phyloP scores from a whole-genome alignment of 495 filamentous ascomycete genomes.

The Penicillium psychrofluorescens region DNA sequence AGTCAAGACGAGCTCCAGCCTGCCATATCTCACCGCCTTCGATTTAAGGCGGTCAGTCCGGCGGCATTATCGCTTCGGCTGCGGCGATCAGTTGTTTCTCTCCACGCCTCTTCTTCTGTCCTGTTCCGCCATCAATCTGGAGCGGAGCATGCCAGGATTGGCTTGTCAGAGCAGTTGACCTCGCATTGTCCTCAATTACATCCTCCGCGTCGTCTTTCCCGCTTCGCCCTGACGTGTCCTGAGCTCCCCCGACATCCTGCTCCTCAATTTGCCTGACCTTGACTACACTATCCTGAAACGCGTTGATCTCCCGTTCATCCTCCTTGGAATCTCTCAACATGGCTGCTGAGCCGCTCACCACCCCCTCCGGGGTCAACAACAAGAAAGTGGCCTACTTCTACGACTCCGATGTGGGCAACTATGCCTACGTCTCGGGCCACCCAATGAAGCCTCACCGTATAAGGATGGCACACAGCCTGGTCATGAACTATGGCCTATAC shows the following conservation, averaged over 20 bases:
- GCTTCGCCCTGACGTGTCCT: slow-evolving; percentile 4
- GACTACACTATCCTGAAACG: background rate
- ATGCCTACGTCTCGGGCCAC: slow-evolving; percentile 96
- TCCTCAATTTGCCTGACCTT: background rate
- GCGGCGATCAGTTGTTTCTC: too few relatives aligned
- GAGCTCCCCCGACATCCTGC: background rate
- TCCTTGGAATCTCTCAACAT: slow-evolving; percentile 10
- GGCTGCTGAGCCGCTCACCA: slow-evolving; percentile 41
- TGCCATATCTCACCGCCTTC: too few relatives aligned
- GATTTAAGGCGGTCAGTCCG: too few relatives aligned
- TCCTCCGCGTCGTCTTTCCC: background rate
- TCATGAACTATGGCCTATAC: slow-evolving; percentile 98
- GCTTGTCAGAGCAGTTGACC: too few relatives aligned
- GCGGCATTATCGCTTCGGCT: too few relatives aligned
- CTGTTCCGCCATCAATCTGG: too few relatives aligned
- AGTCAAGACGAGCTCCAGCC: too few relatives aligned
- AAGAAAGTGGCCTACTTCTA: slow-evolving; percentile 95
- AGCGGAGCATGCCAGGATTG: too few relatives aligned
- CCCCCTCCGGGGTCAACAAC: slow-evolving; percentile 42
- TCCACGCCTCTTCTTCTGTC: too few relatives aligned
- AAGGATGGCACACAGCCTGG: slow-evolving; percentile 88
- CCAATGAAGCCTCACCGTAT: slow-evolving; percentile 99
- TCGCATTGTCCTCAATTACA: too few relatives aligned
- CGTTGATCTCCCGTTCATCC: too few relatives aligned
- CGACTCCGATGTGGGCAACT: slow-evolving; percentile 94